Evolutionary conservation across 2,329 filamentous ascomycete genomes (phyloP).

Genomic region (Purpureocillium takamizusanense): DNA sequence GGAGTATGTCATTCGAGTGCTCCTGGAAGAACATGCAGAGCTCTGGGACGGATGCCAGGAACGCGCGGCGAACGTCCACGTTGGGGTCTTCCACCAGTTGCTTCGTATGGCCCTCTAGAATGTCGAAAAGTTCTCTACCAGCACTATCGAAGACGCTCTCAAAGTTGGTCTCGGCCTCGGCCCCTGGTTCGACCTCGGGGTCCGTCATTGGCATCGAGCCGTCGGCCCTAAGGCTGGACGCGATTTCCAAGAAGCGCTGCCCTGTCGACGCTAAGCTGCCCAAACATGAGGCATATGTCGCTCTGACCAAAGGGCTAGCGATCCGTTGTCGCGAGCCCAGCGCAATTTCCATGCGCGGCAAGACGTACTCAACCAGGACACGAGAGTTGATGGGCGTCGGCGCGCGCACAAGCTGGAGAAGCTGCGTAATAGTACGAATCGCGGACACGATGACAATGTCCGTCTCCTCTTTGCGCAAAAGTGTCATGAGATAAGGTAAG

Average conservation of each 20-base stretch:
- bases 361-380: constrained; percentile 59
- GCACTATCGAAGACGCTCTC: constrained; percentile 82
- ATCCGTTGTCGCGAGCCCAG: constrained; percentile 32
- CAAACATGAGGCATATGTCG: constrained; percentile 87
- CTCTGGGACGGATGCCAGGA: constrained; percentile 82
- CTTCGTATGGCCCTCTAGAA: constrained; percentile 85
- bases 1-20: constrained; percentile 90
- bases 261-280: constrained; percentile 83
- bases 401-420: constrained; percentile 79
- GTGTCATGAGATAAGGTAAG: constrained; percentile 75
- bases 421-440: constrained; percentile 77
- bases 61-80: constrained; percentile 78
- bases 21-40: constrained; percentile 91
- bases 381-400: constrained; percentile 71
- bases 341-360: constrained; percentile 52
- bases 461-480: constrained; percentile 67
- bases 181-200: constrained; percentile 68
- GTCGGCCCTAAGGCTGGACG: constrained; percentile 77
- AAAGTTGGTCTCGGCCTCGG: constrained; percentile 59
- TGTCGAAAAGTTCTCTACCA: constrained; percentile 69
- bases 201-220: constrained; percentile 70
- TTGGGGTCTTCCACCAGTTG: constrained; percentile 80
- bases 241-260: constrained; percentile 78
- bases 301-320: constrained; percentile 65
- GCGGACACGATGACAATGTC: constrained; percentile 82